These are phyloP conservation scores for Termitomyces sp. DNA, from an alignment of 768 basidiomycete species.

Conservation along the genomic window DNA sequence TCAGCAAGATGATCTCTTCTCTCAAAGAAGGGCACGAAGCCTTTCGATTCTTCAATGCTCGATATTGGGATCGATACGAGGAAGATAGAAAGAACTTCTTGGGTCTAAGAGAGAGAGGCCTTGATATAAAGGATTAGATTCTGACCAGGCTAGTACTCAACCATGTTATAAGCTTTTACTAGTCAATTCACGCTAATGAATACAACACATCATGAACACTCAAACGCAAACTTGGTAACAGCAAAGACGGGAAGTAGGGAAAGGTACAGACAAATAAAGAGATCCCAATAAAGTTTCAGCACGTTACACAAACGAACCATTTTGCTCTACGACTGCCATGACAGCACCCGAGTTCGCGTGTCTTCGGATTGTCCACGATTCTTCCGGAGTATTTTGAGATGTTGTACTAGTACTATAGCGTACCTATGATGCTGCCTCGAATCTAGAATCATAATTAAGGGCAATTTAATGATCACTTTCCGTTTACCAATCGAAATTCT, in stretches of 20 bases:
- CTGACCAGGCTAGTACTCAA: background rate
- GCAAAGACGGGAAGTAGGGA: background rate
- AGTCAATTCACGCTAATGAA: background rate
- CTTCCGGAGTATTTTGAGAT: no score
- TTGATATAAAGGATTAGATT: background rate
- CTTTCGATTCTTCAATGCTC: background rate
- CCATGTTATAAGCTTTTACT: background rate
- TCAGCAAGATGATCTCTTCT: background rate
- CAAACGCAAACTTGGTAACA: background rate
- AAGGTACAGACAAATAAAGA: no score
- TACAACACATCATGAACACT: background rate
- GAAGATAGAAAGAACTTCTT: background rate
- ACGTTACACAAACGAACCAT: no score
- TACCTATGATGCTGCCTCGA: no score
- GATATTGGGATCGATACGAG: slow-evolving; percentile 1
- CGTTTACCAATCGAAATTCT: no score
- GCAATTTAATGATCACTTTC: no score
- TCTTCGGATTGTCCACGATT: no score
- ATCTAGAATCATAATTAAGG: no score
- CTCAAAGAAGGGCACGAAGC: background rate
- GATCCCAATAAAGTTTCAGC: no score
- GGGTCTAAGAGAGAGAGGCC: background rate
- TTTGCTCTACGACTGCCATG: no score
- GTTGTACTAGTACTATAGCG: no score
- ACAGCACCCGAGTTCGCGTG: no score